Evolutionary conservation across 2,329 filamentous ascomycete species (phyloP).

Genomic region (Penicillium sp.): DNA sequence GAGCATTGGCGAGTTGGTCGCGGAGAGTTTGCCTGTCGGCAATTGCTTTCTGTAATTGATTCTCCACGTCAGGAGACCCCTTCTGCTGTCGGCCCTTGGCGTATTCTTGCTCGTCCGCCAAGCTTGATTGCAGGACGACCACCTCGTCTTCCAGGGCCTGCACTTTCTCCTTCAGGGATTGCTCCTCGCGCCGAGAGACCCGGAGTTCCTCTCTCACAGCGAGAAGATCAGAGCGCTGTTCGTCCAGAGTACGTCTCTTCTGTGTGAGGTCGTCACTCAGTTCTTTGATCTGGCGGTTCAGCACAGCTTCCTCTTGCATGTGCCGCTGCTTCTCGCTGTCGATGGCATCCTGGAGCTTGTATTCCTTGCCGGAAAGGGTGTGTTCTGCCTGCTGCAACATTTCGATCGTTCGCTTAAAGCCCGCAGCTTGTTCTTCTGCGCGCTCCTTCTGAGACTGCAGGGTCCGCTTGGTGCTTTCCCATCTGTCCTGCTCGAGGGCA

Average conservation of each 20-base stretch:
- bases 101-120: constrained; percentile 62
- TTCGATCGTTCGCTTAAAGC: constrained; percentile 67
- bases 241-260: constrained; percentile 61
- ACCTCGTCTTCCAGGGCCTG: constrained; percentile 70
- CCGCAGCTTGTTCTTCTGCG: constrained; percentile 62
- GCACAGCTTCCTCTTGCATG: constrained; percentile 63
- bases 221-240: constrained; percentile 62
- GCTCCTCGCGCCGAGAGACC: constrained; percentile 61
- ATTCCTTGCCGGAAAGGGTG: constrained; percentile 63
- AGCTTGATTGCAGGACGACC: constrained; percentile 63
- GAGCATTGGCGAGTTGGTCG: constrained; percentile 57
- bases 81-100: constrained; percentile 54
- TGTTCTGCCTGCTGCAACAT: constrained; percentile 65
- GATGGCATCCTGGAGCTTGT: constrained; percentile 62
- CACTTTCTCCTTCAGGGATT: constrained; percentile 60
- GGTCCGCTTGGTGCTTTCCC: constrained; percentile 62
- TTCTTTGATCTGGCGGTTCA: constrained; percentile 69
- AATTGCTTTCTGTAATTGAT: constrained; percentile 53
- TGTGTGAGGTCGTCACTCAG: constrained; percentile 66
- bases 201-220: constrained; percentile 65
- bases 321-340: constrained; percentile 69
- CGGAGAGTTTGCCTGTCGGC: constrained; percentile 62
- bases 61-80: constrained; percentile 56
- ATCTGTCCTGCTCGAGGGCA: constrained; percentile 67
- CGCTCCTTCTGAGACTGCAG: constrained; percentile 62